Percentiles rank a stretch among this genome's conserved stretches.
These are phyloP conservation scores for Salvia hispanica DNA, from an alignment of 257 asterid species.

Conservation along the genomic window DNA sequence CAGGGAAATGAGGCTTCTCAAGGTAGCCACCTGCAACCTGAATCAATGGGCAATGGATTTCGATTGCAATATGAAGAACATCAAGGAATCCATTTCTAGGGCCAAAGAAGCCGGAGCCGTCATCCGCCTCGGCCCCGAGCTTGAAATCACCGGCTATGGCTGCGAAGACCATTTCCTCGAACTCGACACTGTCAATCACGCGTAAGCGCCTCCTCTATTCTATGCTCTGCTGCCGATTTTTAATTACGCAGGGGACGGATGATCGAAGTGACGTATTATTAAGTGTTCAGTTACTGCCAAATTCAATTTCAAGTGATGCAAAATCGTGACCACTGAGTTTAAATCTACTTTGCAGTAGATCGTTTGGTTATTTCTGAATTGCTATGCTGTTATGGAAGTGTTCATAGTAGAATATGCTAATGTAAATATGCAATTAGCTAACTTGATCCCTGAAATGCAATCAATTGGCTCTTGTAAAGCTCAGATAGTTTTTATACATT, in stretches of 20 bases:
- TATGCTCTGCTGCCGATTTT: slow-evolving; percentile 3
- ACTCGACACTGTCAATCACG: slow-evolving; percentile 85
- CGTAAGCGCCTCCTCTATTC: slow-evolving; percentile 57
- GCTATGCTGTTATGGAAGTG: neutral
- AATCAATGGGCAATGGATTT: slow-evolving; percentile 99
- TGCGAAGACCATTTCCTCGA: slow-evolving; percentile 95
- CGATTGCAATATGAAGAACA: slow-evolving; percentile 80
- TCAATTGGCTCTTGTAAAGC: slow-evolving; percentile 3
- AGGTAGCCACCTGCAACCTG: slow-evolving; percentile 89
- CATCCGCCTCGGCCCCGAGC: slow-evolving; percentile 96
- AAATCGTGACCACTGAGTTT: neutral
- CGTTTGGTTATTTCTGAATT: neutral
- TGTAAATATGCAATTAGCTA: neutral
- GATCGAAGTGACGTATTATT: neutral
- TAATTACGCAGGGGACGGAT: neutral
- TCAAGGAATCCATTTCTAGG: slow-evolving; percentile 74
- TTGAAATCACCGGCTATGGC: slow-evolving; percentile 96
- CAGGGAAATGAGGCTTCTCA: slow-evolving; percentile 75
- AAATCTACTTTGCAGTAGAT: neutral
- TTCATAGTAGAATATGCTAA: neutral
- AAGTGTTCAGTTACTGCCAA: slow-evolving; percentile 19
- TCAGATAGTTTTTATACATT: slow-evolving; percentile 5
- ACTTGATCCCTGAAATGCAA: neutral
- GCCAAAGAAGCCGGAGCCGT: slow-evolving; percentile 90
- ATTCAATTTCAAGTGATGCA: neutral